Base-by-base conservation (phyloP, 164 flowering plant genomes). In the Macadamia tetraphylla region DNA sequence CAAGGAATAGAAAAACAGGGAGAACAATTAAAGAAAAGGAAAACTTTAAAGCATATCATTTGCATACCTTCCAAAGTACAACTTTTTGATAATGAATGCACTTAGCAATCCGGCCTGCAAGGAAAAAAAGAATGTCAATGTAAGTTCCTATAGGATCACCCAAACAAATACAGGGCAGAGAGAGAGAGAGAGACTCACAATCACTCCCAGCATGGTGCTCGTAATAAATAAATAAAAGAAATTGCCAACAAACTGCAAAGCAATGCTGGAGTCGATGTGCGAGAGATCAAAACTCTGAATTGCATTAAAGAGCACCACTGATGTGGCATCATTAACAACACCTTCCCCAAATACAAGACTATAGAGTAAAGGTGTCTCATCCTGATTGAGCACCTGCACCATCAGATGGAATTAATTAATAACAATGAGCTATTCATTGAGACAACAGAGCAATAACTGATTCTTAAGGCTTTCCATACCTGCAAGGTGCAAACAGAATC, bases 401-500 rank as follows among this genome's bases (percentile, higher is more conserved):
- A 74, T 60, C 49, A 75, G 13, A 69, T 15, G 29, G 17, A 66
- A 57, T 11, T 23, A 70, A 61, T 29, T 29, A 10, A 29, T 55
- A 62, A 32, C 30, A 17, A 31, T 61, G 7, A 29, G 3, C 14
- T 31, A 32, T 60, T 60, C 12, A 2, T 17, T 30, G 3, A 51
- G 8, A 18, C 60, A 30, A 70, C 56, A 46, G 17, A 52, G 4
- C 29, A n/a, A 6, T 9, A 35, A 49, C 6, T 64, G 70, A 31
- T 66, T 64, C 40, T 29, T 42, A 61, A 29, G 52, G 6, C 15
- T 56, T 52, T 42, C 17, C 69, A 49, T 65, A 86, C 97, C 92
- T 91, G 97, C 79, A 91, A 80, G 18, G 97, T 91, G 86, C 97
- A 91, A 72, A 91, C 97, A 69, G 97, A 87, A 79, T 91, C 97